phyloP scores from a whole-genome alignment of 148 eudicot genomes.

The Chenopodium berlandieri region DNA sequence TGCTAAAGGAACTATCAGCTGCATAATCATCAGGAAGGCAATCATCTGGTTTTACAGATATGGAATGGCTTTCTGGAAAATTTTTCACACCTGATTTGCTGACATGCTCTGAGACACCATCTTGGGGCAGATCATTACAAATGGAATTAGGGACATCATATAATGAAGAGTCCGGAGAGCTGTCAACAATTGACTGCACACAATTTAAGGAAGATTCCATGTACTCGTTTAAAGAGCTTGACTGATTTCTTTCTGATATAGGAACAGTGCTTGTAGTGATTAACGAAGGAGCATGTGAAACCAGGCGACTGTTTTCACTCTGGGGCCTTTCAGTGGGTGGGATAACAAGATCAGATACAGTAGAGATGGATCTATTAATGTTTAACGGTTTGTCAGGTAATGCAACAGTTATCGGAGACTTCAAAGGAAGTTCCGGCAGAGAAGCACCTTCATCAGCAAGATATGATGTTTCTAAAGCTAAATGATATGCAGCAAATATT shows the following conservation, averaged over 20 bases:
- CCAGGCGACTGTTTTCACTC: slow-evolving; percentile 35
- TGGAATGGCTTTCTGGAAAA: slow-evolving; percentile 30
- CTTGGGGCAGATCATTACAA: slow-evolving; percentile 29
- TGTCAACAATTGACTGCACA: slow-evolving; percentile 15
- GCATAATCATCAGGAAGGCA: slow-evolving; percentile 23
- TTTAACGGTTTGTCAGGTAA: slow-evolving; percentile 74
- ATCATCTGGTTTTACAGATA: slow-evolving; percentile 24
- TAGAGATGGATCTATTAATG: slow-evolving; percentile 67
- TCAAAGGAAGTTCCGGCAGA: slow-evolving; percentile 70
- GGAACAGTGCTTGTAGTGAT: slow-evolving; percentile 21
- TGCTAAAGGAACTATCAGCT: slow-evolving; percentile 29
- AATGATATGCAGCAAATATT: slow-evolving; percentile 96
- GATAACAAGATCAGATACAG: slow-evolving; percentile 49
- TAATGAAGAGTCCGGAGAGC: slow-evolving; percentile 17
- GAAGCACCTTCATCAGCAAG: slow-evolving; percentile 99
- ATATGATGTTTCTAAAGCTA: slow-evolving; percentile 97
- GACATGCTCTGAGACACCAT: slow-evolving; percentile 31
- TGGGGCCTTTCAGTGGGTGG: slow-evolving; percentile 49
- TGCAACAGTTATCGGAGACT: slow-evolving; percentile 68
- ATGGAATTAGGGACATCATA: slow-evolving; percentile 28
- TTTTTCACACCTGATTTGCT: slow-evolving; percentile 12
- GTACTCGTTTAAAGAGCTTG: slow-evolving; percentile 16
- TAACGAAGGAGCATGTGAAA: slow-evolving; percentile 28
- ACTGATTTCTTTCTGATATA: slow-evolving; percentile 20
- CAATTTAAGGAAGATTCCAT: slow-evolving; percentile 16